Percentiles rank a stretch among this genome's conserved stretches.
These are phyloP conservation scores for Xylariaceae sp. DNA, from an alignment of 2,329 filamentous ascomycete species.

Conservation along the genomic window DNA sequence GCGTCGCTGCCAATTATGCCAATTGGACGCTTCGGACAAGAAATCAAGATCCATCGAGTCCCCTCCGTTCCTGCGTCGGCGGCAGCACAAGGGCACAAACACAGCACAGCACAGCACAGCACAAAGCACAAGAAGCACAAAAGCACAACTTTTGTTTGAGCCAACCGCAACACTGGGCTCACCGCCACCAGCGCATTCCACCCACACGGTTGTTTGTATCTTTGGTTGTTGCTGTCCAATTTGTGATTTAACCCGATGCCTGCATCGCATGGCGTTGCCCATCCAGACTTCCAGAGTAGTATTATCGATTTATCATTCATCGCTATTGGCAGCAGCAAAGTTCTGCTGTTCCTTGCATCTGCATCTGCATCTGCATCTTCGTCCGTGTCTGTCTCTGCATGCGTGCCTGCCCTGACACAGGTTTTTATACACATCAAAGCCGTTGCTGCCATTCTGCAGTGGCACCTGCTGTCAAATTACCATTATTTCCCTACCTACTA, in stretches of 20 bases:
- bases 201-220: not conserved
- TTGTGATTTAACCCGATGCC: not conserved
- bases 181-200: not conserved
- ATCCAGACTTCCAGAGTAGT: not conserved
- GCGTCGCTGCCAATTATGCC: not conserved
- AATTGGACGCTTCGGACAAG: not conserved
- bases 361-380: too few relatives aligned
- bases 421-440: constrained; percentile 1
- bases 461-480: not conserved
- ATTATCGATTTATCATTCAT: not conserved
- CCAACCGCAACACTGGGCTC: not conserved
- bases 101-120: not conserved
- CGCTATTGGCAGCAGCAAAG: not conserved
- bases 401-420: constrained; percentile 4
- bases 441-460: not conserved
- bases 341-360: not conserved
- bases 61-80: not conserved
- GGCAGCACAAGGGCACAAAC: not conserved
- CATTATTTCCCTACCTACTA: not conserved
- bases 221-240: not conserved
- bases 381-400: too few relatives aligned
- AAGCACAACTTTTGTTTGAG: not conserved
- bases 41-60: not conserved
- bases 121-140: not conserved
- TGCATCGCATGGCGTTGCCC: not conserved